phyloP scores from a whole-genome alignment of 169 alveolate genomes.

The Plasmodium blacklocki region DNA sequence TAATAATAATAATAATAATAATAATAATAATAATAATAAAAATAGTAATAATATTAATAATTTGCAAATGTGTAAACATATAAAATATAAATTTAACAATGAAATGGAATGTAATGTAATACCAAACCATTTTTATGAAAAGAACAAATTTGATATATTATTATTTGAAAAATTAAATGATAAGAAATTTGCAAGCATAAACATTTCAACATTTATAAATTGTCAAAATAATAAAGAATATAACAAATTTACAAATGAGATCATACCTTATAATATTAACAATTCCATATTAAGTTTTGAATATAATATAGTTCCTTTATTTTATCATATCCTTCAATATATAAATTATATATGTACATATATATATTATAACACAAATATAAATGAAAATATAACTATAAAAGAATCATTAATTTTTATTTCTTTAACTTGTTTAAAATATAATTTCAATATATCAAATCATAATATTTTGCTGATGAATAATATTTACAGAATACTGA shows the following conservation, averaged over 20 bases:
- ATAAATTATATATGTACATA: slow-evolving; percentile 34
- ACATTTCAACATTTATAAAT: too few relatives aligned
- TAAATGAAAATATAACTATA: neutral
- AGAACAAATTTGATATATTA: too few relatives aligned
- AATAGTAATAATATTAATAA: neutral
- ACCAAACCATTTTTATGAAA: too few relatives aligned
- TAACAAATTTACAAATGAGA: too few relatives aligned
- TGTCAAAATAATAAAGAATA: too few relatives aligned
- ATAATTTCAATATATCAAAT: slow-evolving; percentile 1
- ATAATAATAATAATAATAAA: neutral
- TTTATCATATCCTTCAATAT: slow-evolving; percentile 20
- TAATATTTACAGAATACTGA: slow-evolving; percentile 10
- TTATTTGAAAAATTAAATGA: too few relatives aligned
- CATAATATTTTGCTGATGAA: neutral
- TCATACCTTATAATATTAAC: too few relatives aligned
- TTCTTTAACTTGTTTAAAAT: neutral
- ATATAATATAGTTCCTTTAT: neutral
- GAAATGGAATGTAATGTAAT: too few relatives aligned
- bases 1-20: neutral
- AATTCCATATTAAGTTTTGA: too few relatives aligned
- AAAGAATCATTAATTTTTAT: slow-evolving; percentile 8
- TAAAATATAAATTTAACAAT: too few relatives aligned
- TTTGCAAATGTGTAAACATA: neutral
- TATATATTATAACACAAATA: slow-evolving; percentile 8
- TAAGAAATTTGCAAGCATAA: too few relatives aligned